phyloP scores from a whole-genome alignment of 257 asterid genomes.

The Schizonepeta tenuifolia region DNA sequence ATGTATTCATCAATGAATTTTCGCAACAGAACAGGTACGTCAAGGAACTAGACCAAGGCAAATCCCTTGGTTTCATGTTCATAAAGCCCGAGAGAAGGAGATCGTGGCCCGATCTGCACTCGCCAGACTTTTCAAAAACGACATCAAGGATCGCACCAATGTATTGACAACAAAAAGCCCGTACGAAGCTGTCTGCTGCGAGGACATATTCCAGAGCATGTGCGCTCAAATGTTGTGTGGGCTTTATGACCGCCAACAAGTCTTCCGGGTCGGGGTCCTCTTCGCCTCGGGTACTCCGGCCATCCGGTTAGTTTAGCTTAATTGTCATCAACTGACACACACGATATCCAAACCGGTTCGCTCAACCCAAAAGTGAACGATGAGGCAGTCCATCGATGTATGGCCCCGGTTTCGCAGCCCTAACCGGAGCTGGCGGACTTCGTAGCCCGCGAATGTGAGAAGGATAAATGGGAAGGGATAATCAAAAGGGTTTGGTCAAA shows the following conservation, averaged over 20 bases:
- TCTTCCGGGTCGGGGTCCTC: conserved; percentile 46
- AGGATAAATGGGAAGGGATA: conserved; percentile 43
- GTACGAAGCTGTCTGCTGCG: conserved; percentile 42
- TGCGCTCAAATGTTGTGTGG: conserved; percentile 55
- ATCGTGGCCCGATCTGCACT: conserved; percentile 37
- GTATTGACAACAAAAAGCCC: conserved; percentile 28
- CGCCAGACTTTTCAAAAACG: neutral
- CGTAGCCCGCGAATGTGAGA: conserved; percentile 33
- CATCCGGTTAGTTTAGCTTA: conserved; percentile 43
- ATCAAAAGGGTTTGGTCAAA: conserved; percentile 51
- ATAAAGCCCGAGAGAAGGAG: conserved; percentile 42
- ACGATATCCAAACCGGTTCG: conserved; percentile 45
- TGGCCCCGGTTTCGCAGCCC: conserved; percentile 39
- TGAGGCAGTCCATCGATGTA: conserved; percentile 26
- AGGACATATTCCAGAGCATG: conserved; percentile 49
- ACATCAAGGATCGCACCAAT: conserved; percentile 32
- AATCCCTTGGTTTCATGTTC: conserved; percentile 45
- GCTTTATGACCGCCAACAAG: conserved; percentile 42
- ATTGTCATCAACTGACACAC: conserved; percentile 41
- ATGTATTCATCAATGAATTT: no score
- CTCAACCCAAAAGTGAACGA: conserved; percentile 34
- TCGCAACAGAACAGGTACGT: conserved; percentile 37
- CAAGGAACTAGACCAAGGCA: conserved; percentile 48
- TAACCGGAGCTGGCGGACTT: conserved; percentile 41
- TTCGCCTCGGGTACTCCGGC: conserved; percentile 50